phyloP scores from a whole-genome alignment of 176 grass and related monocot genomes.

The Eragrostis nindensis region DNA sequence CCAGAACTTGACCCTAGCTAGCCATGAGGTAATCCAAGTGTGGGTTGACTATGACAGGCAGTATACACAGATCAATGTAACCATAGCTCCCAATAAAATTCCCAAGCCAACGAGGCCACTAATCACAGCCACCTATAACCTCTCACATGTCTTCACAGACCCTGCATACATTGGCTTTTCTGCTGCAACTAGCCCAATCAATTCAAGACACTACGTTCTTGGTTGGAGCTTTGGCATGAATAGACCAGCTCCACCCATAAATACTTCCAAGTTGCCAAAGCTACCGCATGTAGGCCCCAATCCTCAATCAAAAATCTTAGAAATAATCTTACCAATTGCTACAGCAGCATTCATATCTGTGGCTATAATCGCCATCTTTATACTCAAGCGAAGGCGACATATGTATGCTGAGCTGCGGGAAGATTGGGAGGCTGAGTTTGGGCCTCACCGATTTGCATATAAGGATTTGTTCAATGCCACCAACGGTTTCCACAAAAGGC shows the following conservation, averaged over 20 bases:
- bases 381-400: not conserved
- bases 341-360: not conserved
- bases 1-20: not conserved
- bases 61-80: not conserved
- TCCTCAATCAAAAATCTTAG: not conserved
- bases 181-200: not conserved
- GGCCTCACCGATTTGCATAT: slow-evolving; percentile 33
- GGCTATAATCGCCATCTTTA: not conserved
- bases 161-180: slow-evolving; percentile 1
- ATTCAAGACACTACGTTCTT: slow-evolving; percentile 37
- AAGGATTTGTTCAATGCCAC: slow-evolving; percentile 45
- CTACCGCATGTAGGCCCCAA: not conserved
- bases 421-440: slow-evolving; percentile 45
- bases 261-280: slow-evolving; percentile 39
- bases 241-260: slow-evolving; percentile 24
- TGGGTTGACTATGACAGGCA: slow-evolving; percentile 26
- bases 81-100: not conserved
- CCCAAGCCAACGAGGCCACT: slow-evolving; percentile 25
- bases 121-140: not conserved
- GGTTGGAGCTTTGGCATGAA: slow-evolving; percentile 33
- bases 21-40: slow-evolving; percentile 8
- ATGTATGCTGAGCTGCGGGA: slow-evolving; percentile 22
- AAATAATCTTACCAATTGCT: not conserved
- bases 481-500: slow-evolving; percentile 20
- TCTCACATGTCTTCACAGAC: slow-evolving; percentile 3